Percentiles rank a stretch among this genome's conserved stretches.
phyloP scores from a whole-genome alignment of 2,329 filamentous ascomycete species.

The Claviceps pusilla region DNA sequence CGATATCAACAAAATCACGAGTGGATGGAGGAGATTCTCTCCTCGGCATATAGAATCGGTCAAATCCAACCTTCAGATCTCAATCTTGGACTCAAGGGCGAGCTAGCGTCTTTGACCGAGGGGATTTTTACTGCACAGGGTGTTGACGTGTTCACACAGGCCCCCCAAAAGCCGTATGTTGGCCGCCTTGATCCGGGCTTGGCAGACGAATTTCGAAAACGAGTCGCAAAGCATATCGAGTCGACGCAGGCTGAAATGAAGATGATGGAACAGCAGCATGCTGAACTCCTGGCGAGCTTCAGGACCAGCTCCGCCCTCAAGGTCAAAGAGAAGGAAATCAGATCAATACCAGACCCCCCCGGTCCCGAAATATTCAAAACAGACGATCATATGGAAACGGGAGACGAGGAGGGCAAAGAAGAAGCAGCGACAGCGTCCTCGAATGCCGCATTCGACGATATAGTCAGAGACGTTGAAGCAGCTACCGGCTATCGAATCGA shows the following conservation, averaged over 20 bases:
- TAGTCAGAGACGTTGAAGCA: slow-evolving; percentile 60
- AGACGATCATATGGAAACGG: slow-evolving; percentile 38
- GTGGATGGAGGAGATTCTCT: slow-evolving; percentile 97
- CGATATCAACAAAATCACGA: slow-evolving; percentile 92
- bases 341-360: slow-evolving; percentile 45
- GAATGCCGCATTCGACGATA: slow-evolving; percentile 50
- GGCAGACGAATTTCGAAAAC: slow-evolving; percentile 68
- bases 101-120: slow-evolving; percentile 65
- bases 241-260: slow-evolving; percentile 71
- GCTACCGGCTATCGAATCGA: slow-evolving; percentile 52
- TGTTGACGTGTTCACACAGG: slow-evolving; percentile 29
- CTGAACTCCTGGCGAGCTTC: slow-evolving; percentile 58
- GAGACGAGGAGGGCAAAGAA: slow-evolving; percentile 29
- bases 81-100: slow-evolving; percentile 70
- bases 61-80: slow-evolving; percentile 81
- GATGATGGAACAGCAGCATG: slow-evolving; percentile 67
- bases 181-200: slow-evolving; percentile 56
- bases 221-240: slow-evolving; percentile 56
- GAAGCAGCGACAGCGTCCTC: slow-evolving; percentile 16
- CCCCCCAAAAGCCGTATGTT: slow-evolving; percentile 44
- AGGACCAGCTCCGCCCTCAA: slow-evolving; percentile 55
- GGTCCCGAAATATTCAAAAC: slow-evolving; percentile 48
- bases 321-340: slow-evolving; percentile 61
- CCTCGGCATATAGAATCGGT: slow-evolving; percentile 71
- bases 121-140: slow-evolving; percentile 63